Evolutionary conservation across 345 rosid genomes (phyloP).

Genomic region (Jatropha curcas): DNA sequence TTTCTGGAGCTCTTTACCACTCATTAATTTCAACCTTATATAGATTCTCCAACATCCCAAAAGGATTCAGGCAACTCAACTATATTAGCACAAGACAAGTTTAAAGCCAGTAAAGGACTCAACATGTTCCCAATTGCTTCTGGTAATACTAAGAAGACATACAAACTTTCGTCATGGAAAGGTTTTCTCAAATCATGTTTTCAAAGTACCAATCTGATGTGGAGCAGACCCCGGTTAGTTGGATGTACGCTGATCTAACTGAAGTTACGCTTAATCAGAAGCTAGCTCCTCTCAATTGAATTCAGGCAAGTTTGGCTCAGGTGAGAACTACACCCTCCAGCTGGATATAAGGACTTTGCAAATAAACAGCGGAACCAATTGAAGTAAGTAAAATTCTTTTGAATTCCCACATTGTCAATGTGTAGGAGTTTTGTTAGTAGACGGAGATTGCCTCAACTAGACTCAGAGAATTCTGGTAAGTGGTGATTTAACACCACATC

Average conservation of each 20-base stretch:
- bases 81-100: conserved; percentile 25
- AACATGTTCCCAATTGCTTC: conserved; percentile 43
- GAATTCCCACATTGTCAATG: conserved; percentile 21
- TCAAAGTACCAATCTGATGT: conserved; percentile 39
- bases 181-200: conserved; percentile 40
- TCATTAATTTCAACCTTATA: conserved; percentile 26
- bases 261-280: conserved; percentile 32
- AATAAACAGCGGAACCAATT: conserved; percentile 33
- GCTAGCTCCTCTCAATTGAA: conserved; percentile 40
- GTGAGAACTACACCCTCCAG: conserved; percentile 27
- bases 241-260: conserved; percentile 24
- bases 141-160: conserved; percentile 26
- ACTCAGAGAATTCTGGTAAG: conserved; percentile 38
- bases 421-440: conserved; percentile 31
- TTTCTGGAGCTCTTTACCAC: conserved; percentile 36
- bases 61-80: conserved; percentile 48
- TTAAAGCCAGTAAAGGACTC: conserved; percentile 34
- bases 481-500: conserved; percentile 26
- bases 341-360: conserved; percentile 30
- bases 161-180: conserved; percentile 35
- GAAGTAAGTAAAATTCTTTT: conserved; percentile 42
- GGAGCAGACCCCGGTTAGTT: conserved; percentile 44
- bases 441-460: conserved; percentile 40
- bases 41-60: conserved; percentile 52
- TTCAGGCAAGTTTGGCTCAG: conserved; percentile 45